Base-by-base conservation (phyloP, 2,329 filamentous ascomycete species). In the Fusarium chaquense region DNA sequence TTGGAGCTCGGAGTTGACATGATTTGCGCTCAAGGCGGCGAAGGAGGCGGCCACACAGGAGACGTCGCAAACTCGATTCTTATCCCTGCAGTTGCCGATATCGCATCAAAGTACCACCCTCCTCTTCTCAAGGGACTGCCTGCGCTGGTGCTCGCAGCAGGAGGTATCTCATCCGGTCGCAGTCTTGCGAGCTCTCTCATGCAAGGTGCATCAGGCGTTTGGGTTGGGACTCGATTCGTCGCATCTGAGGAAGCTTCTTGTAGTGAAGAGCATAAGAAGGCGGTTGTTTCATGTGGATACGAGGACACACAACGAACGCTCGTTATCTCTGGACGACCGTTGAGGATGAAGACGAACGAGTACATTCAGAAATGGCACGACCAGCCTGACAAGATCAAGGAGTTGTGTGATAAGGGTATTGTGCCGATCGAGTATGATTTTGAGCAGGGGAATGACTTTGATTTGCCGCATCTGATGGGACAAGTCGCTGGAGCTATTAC, bases 151-250 rank as follows among this genome's bases (percentile, higher is more conserved):
- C 89, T 98, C 18, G 95, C 95, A 1, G 95, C 95, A 0, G 95
- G 95, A 6, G 95, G 95, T 1, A 91, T 98, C 43, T 90, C 88
- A 75, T 92, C 96, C 76, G 95, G 95, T 2, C 86, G 93, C 18
- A 90, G 91, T 54, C 83, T 98, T 58, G 95, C 95, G 1, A 89
- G 89, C 61, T 90, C 89, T 65, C 82, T 98, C 78, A 95, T 97
- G 89, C 91, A 96, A 76, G 95, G 95, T 18, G 95, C 94, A 2
- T 85, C 87, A 5, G 95, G 93, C 13, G 95, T 97, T 2, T 98
- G 95, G 95, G 94, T 98, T 2, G 95, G 95, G 30, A 98, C 95
- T 64, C 85, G 95, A 22, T 98, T 98, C 79, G 93, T 98, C 18
- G 94, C 95, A 2, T 89, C 88, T 11, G 85, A 84, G 35, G 95